Percentiles rank a stretch among this genome's conserved stretches.
These are phyloP conservation scores for Terana coerulea DNA, from an alignment of 768 basidiomycete genomes.

Conservation along the genomic window DNA sequence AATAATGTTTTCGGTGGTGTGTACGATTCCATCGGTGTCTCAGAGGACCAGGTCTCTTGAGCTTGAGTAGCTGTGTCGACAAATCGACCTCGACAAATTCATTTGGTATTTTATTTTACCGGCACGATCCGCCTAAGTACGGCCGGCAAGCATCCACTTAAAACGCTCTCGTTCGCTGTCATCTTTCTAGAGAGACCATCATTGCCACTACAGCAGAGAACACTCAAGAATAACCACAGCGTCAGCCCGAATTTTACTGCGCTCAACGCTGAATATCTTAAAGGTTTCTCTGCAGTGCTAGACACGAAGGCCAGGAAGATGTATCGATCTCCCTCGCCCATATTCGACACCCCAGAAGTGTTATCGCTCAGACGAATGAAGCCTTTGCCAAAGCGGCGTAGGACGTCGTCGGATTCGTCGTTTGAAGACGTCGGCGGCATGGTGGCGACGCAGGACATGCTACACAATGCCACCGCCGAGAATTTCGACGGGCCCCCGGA, in stretches of 20 bases:
- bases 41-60: too few species aligned
- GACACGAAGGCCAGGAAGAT: conserved; percentile 30
- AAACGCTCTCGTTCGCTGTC: background rate
- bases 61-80: too few species aligned
- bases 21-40: background rate
- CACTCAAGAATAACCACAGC: too few species aligned
- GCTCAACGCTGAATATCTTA: too few species aligned
- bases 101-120: background rate
- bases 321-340: conserved; percentile 53
- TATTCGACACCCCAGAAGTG: conserved; percentile 65
- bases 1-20: too few species aligned
- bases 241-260: conserved; percentile 5
- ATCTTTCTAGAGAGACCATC: too few species aligned
- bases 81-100: background rate
- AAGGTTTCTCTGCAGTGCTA: background rate
- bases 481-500: conserved; percentile 56
- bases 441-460: conserved; percentile 52
- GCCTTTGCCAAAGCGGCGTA: conserved; percentile 74
- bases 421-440: conserved; percentile 11
- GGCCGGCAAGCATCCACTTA: conserved; percentile 4
- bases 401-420: conserved; percentile 40
- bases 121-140: conserved; percentile 2
- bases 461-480: too few species aligned
- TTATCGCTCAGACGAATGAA: conserved; percentile 63
- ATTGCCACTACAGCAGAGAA: too few species aligned